Evolutionary conservation across 2,329 filamentous ascomycete genomes (phyloP), one percentile per base, ranked within the genome.

Genomic region (Penicillium sp.): DNA sequence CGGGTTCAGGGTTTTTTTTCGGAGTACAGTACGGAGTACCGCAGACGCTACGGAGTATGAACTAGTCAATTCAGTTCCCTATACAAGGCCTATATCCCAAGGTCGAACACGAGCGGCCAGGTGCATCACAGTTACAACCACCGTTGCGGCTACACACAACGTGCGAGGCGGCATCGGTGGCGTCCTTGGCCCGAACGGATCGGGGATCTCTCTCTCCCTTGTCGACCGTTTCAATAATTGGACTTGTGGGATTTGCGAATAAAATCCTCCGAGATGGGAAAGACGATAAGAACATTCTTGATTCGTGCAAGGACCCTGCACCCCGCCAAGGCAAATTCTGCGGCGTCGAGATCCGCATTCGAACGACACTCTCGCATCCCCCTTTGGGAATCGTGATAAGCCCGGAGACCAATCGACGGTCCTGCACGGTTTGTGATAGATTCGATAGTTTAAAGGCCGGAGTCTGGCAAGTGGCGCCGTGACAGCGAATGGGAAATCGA

Each of bases 121-220:
- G 28, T 13, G 2, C 14, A n/a, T 33, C 30, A n/a, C 30, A n/a
- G 14, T 33, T 13, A 36, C 33, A 36, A 36, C 18, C 4, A 11
- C 18, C 35, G 35, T 31, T 14, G 40, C 11, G 40, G 40, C 18
- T 18, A n/a, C 20, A 20, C 25, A 35, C 53, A 59, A 56, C 54
- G 47, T 61, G 51, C 53, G 48, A 46, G 48, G 43, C 53, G 55
- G 58, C 57, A 61, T 62, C 56, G 57, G 60, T 62, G 60, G 60
- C 60, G 60, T 57, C 58, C 55, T 55, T 61, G 56, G 56, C 38
- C 25, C 42, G 40, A 48, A 46, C 20, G 40, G 38, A 56, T 50
- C 49, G 51, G 22, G 41, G 46, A 50, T 51, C 51, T 50, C 44
- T 51, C 51, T 50, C 44, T 30, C 41, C 52, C 51, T 38, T 51